A percentile compares a stretch with the other conserved stretches of the same genome.
phyloP scores from a whole-genome alignment of 768 basidiomycete species.

The Ephemerocybe angulata region DNA sequence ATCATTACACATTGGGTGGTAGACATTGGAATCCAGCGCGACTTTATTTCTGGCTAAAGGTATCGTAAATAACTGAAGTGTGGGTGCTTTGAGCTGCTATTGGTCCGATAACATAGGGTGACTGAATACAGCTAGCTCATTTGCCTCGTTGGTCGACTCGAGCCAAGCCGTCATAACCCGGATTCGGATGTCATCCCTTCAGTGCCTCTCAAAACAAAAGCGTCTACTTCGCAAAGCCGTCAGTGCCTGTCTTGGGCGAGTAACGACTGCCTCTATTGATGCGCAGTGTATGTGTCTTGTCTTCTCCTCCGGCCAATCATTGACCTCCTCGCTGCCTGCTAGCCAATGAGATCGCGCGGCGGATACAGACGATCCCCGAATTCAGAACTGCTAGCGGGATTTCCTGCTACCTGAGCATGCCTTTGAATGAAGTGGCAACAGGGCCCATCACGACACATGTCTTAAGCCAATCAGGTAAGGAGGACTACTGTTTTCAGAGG shows the following conservation, averaged over 20 bases:
- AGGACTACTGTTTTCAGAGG: neutral
- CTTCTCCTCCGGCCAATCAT: neutral
- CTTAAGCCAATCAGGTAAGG: conserved; percentile 47
- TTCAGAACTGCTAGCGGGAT: conserved; percentile 49
- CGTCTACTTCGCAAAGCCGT: conserved; percentile 51
- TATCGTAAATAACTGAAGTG: no score
- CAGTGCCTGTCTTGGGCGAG: conserved; percentile 36
- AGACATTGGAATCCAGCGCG: no score
- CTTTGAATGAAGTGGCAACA: conserved; percentile 65
- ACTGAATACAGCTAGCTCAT: neutral
- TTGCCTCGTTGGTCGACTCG: neutral
- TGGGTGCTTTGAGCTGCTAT: no score
- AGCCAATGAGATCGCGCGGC: conserved; percentile 37
- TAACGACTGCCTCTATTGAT: conserved; percentile 44
- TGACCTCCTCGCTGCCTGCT: conserved; percentile 4
- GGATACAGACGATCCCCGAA: conserved; percentile 46
- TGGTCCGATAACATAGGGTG: neutral
- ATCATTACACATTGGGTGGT: no score
- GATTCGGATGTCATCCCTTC: conserved; percentile 7
- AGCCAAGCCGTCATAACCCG: neutral
- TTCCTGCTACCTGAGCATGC: conserved; percentile 83
- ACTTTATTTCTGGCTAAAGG: no score
- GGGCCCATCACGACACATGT: conserved; percentile 46
- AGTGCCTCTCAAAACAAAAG: conserved; percentile 39
- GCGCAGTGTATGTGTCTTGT: conserved; percentile 51